Evolutionary conservation across 1,139 yeast species (phyloP).

Genomic region (Suhomyces bolitotheri): DNA sequence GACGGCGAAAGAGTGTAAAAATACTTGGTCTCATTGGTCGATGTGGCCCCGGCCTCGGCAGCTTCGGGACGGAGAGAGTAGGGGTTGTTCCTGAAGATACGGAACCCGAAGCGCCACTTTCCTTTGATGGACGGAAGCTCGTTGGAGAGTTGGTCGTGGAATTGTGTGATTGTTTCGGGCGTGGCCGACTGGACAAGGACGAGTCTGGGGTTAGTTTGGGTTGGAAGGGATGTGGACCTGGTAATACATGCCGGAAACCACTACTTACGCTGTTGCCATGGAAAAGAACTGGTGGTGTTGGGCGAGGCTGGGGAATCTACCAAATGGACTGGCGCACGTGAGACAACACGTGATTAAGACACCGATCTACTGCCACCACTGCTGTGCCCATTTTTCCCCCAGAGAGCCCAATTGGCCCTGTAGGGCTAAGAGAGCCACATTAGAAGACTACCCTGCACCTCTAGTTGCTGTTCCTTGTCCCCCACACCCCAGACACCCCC

Average conservation of each 20-base stretch:
- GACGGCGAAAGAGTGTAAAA: slow-evolving; percentile 60
- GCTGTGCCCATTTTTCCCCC: too few relatives aligned
- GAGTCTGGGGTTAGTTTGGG: slow-evolving; percentile 35
- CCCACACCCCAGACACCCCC: too few relatives aligned
- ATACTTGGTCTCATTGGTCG: slow-evolving; percentile 44
- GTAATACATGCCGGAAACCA: too few relatives aligned
- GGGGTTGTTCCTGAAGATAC: slow-evolving; percentile 63
- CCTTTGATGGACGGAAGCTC: slow-evolving; percentile 60
- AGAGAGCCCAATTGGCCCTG: too few relatives aligned
- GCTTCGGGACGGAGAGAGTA: slow-evolving; percentile 46
- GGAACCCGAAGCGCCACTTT: slow-evolving; percentile 64
- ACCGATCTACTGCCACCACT: not conserved
- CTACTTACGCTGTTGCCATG: slow-evolving; percentile 38
- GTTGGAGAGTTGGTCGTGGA: slow-evolving; percentile 67
- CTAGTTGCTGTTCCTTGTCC: not conserved
- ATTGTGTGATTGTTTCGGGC: slow-evolving; percentile 63
- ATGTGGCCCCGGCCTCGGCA: slow-evolving; percentile 22
- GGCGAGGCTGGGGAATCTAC: not conserved
- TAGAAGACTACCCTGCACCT: not conserved
- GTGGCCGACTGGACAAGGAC: slow-evolving; percentile 56
- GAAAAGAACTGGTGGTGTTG: too few relatives aligned
- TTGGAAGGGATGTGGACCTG: too few relatives aligned
- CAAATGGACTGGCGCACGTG: too few relatives aligned
- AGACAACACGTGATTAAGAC: not conserved
- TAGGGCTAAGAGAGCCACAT: too few relatives aligned